Evolutionary conservation across 2,329 filamentous ascomycete genomes (phyloP).

Genomic region (Penicillium nordicum): DNA sequence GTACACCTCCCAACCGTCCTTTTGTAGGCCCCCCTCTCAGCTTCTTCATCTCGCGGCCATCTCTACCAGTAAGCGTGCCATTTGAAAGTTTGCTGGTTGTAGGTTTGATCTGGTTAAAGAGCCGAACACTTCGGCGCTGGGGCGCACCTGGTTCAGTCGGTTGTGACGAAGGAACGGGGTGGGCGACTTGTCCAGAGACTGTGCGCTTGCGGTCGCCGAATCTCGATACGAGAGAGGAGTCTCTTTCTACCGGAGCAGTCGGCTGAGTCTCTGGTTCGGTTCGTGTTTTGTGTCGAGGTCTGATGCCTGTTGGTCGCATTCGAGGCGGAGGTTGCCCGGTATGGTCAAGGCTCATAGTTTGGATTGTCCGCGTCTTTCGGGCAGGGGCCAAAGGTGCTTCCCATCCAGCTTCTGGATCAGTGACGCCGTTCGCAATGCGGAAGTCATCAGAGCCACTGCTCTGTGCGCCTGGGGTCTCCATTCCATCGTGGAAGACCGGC

Average conservation of each 20-base stretch:
- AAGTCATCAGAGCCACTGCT: slow-evolving; percentile 43
- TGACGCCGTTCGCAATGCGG: slow-evolving; percentile 32
- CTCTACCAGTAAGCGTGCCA: slow-evolving; percentile 56
- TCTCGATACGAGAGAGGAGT: slow-evolving; percentile 31
- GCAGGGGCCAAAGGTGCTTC: slow-evolving; percentile 45
- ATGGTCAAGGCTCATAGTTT: slow-evolving; percentile 51
- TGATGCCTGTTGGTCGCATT: slow-evolving; percentile 54
- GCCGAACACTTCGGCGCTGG: slow-evolving; percentile 67
- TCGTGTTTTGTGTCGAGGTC: slow-evolving; percentile 41
- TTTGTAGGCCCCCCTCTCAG: slow-evolving; percentile 71
- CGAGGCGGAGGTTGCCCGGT: slow-evolving; percentile 59
- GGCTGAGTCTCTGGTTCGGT: slow-evolving; percentile 40
- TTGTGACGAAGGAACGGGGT: slow-evolving; percentile 51
- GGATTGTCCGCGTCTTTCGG: slow-evolving; percentile 53
- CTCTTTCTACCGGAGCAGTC: slow-evolving; percentile 31
- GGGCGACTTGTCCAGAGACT: slow-evolving; percentile 71
- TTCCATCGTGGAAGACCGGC: slow-evolving; percentile 49
- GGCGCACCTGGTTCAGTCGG: slow-evolving; percentile 61
- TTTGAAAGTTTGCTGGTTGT: slow-evolving; percentile 61
- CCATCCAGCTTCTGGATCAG: slow-evolving; percentile 33
- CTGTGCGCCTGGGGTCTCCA: slow-evolving; percentile 62
- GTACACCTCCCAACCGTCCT: slow-evolving; percentile 62
- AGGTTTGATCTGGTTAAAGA: slow-evolving; percentile 68
- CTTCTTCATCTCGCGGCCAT: slow-evolving; percentile 76
- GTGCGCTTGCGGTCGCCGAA: slow-evolving; percentile 76